These are phyloP conservation scores for Starmerella cellae DNA, from an alignment of 805 yeast genomes.

Conservation along the genomic window DNA sequence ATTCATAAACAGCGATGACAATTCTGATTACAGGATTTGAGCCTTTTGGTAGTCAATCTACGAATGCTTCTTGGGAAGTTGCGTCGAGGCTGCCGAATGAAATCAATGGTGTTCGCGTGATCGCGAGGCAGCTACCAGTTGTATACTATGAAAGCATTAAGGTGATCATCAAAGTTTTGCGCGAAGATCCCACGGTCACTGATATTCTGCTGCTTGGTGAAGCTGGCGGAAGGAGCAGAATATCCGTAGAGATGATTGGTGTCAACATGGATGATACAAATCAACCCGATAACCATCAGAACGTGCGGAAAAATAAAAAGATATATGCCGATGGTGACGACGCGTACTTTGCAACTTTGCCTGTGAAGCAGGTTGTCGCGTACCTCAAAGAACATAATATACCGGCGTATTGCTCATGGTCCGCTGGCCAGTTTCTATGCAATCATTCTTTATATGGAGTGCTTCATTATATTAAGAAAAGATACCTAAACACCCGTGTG, in stretches of 20 bases:
- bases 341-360: constrained; percentile 14
- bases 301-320: neutral
- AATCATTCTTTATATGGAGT: constrained; percentile 17
- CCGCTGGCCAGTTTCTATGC: constrained; percentile 18
- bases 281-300: constrained; percentile 15
- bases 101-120: constrained; percentile 2
- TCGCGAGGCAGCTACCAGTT: constrained; percentile 10
- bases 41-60: constrained; percentile 15
- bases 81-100: constrained; percentile 8
- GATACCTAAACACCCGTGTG: constrained; percentile 1
- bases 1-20: constrained; percentile 4
- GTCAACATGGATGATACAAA: constrained; percentile 15
- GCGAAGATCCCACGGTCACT: constrained; percentile 9
- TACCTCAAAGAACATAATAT: constrained; percentile 1
- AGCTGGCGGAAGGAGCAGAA: constrained; percentile 12
- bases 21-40: constrained; percentile 17
- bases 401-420: constrained; percentile 14
- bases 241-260: constrained; percentile 16
- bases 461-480: neutral
- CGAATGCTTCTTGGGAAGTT: constrained; percentile 18
- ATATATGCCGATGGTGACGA: constrained; percentile 11
- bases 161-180: constrained; percentile 5
- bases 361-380: constrained; percentile 6
- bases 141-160: constrained; percentile 10
- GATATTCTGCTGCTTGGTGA: constrained; percentile 17